A percentile compares a stretch with the other conserved stretches of the same genome.
Conservation (phyloP, 2,329 filamentous ascomycete species). For the Fusarium redolens region DNA sequence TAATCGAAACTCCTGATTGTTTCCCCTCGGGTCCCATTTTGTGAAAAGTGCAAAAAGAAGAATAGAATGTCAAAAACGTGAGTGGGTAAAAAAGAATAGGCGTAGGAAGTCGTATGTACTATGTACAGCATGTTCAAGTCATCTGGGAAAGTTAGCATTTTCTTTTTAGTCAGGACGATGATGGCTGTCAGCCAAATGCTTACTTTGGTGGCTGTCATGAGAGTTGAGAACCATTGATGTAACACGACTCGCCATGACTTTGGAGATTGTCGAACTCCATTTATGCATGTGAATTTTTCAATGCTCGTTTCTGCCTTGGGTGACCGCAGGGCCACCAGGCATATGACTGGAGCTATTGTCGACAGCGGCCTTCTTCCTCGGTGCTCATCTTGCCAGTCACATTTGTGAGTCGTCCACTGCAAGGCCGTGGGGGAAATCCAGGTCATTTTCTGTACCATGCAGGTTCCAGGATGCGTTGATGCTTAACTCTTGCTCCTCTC, state of each 20-base stretch:
- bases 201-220: not conserved
- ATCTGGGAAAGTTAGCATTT: not conserved
- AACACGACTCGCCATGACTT: not conserved
- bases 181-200: not conserved
- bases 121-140: not conserved
- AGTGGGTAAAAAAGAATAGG: not conserved
- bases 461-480: conserved; percentile 43
- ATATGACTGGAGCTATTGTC: not conserved
- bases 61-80: conserved; percentile 13
- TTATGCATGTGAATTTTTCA: not conserved
- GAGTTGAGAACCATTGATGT: not conserved
- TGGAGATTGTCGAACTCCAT: not conserved
- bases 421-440: conserved; percentile 41
- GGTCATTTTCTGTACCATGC: conserved; percentile 32
- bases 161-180: not conserved
- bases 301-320: not conserved
- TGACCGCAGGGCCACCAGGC: not conserved
- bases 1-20: conserved; percentile 22
- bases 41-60: conserved; percentile 8
- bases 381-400: conserved; percentile 15
- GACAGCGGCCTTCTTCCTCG: not conserved
- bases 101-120: not conserved
- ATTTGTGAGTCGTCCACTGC: conserved; percentile 42
- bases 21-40: not conserved
- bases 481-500: conserved; percentile 41